Conservation (phyloP, 371 early-diverging fungal genomes). For the Mycotypha africana region DNA sequence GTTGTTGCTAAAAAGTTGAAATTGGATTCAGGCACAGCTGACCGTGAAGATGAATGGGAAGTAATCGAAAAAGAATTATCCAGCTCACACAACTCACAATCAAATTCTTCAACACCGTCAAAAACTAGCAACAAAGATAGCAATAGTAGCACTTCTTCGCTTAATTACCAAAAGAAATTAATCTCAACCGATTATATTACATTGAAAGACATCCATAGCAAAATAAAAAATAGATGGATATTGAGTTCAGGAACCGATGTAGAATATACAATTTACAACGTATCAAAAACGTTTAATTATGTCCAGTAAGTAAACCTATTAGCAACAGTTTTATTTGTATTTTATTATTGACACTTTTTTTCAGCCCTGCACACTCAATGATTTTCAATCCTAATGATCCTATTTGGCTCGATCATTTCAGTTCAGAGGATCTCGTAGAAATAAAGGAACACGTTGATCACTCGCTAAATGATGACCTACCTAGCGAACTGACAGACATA, state of each 20-base stretch:
- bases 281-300: not conserved
- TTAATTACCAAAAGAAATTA: too few species aligned
- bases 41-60: too few species aligned
- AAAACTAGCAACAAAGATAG: too few species aligned
- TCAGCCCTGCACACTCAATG: not conserved
- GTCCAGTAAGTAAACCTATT: constrained; percentile 2
- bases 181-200: too few species aligned
- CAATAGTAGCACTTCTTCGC: too few species aligned
- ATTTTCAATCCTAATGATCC: constrained; percentile 1
- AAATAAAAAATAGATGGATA: not conserved
- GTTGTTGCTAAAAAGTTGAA: too few species aligned
- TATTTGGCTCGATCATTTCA: not conserved
- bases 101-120: too few species aligned
- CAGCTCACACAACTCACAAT: too few species aligned
- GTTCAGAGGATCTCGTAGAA: not conserved
- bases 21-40: too few species aligned
- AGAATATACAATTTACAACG: not conserved
- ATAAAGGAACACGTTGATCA: not conserved
- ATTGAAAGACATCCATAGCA: not conserved
- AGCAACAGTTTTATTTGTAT: not conserved
- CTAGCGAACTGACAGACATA: not conserved
- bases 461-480: constrained; percentile 3
- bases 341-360: not conserved
- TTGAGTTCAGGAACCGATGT: not conserved
- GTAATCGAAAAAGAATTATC: too few species aligned